Evolutionary conservation across 495 filamentous ascomycete species (phyloP), one percentile per base, ranked within the genome.

Genomic region (Penicillium ucsense): DNA sequence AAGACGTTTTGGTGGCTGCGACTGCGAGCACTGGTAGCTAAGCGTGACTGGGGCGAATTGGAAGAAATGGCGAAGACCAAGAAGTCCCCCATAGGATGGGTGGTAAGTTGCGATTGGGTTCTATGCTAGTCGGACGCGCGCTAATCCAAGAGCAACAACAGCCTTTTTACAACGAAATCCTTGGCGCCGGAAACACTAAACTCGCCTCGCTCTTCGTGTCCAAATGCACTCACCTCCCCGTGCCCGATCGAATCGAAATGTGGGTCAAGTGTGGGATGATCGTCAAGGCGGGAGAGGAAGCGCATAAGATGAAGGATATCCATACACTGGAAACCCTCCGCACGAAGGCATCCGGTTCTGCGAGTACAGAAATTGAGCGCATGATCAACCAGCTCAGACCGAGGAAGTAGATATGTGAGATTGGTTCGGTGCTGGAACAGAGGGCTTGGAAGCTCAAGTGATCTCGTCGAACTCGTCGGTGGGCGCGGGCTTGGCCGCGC

Each of bases 21-120:
- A 50, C 75, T 98, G 38, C 82, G 94, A 54, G 92, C 89, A 4
- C 71, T 97, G 41, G 89, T 97, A 4, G 83, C 85, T 9, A 86
- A 84, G 61, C 80, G 92, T 35, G 85, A 95, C 60, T 97, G 89
- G 89, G 79, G 76, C 35, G 94, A 95, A 60, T 71, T 98, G 47
- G 90, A 97, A 65, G 89, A 95, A 51, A 76, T 87, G 51, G 80
- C 77, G 39, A 75, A 68, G 53, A 61, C 47, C 35, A 77, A 73
- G 60, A 94, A 90, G 58, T 87, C 83, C 40, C 86, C 92, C n/a
- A 96, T 98, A 60, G 92, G 90, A 37, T 98, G 94, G 94, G 89
- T 92, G 78, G 84, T 87, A 68, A 67, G 75, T 20, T 20, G 20
- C 20, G 20, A 62, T 48, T 35, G 43, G 27, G 33, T 42, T 47